Evolutionary conservation across 768 basidiomycete species (phyloP).

Genomic region (Tricholoma matsutake): DNA sequence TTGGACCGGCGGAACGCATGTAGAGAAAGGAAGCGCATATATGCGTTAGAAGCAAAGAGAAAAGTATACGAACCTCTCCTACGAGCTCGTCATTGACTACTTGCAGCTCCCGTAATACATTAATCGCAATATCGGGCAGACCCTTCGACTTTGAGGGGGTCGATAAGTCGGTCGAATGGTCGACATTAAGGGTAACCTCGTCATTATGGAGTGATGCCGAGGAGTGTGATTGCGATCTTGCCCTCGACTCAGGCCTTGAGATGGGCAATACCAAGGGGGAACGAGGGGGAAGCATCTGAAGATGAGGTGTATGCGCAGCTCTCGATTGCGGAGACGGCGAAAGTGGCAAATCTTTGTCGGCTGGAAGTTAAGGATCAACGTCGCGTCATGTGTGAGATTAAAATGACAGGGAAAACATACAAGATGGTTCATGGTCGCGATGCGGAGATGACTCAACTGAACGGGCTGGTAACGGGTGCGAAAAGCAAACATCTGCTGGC

Average conservation of each 20-base stretch:
- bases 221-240: constrained; percentile 7
- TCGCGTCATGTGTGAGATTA: background rate
- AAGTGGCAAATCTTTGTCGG: background rate
- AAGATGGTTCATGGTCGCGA: background rate
- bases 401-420: background rate
- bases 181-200: background rate
- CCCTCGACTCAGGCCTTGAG: constrained; percentile 9
- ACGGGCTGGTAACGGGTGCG: background rate
- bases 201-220: background rate
- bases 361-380: background rate
- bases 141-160: constrained; percentile 6
- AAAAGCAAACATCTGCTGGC: background rate
- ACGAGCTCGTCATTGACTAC: constrained; percentile 10
- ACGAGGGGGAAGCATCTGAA: constrained; percentile 13
- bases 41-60: background rate
- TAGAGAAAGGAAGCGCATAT: background rate
- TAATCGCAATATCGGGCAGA: constrained; percentile 12
- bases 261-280: constrained; percentile 8
- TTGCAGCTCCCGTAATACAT: constrained; percentile 11
- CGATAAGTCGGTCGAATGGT: background rate
- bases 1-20: background rate
- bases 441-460: background rate
- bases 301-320: constrained; percentile 3
- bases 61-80: constrained; percentile 9
- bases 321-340: constrained; percentile 5